Conservation (phyloP, 1,139 yeast species). For the Taiozyma sp. region DNA sequence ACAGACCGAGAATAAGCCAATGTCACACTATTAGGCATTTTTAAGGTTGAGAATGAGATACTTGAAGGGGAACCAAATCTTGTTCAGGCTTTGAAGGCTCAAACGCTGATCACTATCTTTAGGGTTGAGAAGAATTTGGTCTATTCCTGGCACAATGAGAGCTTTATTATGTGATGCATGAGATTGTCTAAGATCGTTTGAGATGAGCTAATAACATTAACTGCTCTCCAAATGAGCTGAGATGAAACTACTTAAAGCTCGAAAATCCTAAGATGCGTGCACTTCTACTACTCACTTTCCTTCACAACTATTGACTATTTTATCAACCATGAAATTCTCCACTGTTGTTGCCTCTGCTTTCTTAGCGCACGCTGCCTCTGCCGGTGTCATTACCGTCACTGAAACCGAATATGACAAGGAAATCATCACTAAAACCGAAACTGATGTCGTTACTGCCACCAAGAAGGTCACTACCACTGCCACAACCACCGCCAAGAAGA, state of each 20-base stretch:
- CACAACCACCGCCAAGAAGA: neutral
- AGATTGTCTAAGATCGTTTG: neutral
- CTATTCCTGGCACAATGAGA: neutral
- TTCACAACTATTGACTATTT: neutral
- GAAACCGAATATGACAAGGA: slow-evolving; percentile 1
- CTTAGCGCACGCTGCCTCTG: slow-evolving; percentile 3
- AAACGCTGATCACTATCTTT: neutral
- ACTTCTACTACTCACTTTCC: neutral
- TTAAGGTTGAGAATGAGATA: too few relatives aligned
- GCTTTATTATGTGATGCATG: neutral
- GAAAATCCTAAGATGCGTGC: neutral
- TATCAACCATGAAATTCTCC: slow-evolving; percentile 1
- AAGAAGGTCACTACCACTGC: neutral
- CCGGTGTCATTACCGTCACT: slow-evolving; percentile 4
- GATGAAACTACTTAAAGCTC: neutral
- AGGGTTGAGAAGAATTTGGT: neutral
- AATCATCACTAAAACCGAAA: slow-evolving; percentile 1
- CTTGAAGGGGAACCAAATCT: too few relatives aligned
- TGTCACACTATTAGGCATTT: too few relatives aligned
- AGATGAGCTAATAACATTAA: neutral
- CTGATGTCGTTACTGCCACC: slow-evolving; percentile 1
- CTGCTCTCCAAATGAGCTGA: neutral
- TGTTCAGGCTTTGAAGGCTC: too few relatives aligned
- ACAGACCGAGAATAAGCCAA: too few relatives aligned
- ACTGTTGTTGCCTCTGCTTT: slow-evolving; percentile 3